These are phyloP conservation scores for Exophiala sp. DNA, from an alignment of 2,329 filamentous ascomycete genomes.

Conservation along the genomic window DNA sequence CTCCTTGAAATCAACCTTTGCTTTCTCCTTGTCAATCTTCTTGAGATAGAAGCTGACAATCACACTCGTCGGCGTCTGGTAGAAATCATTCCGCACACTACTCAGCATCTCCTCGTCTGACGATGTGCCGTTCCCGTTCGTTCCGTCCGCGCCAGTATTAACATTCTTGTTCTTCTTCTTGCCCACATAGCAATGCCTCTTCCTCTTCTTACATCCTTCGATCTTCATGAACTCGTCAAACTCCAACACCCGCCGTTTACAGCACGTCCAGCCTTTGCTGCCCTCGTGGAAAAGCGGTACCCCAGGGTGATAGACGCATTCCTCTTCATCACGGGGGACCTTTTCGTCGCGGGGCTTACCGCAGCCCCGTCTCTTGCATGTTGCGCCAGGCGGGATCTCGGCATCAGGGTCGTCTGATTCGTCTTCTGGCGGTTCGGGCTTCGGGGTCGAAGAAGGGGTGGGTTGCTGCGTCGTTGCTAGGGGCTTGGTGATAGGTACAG, in stretches of 20 bases:
- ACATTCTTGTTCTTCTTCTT: constrained; percentile 61
- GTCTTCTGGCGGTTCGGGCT: constrained; percentile 64
- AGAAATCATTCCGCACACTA: constrained; percentile 69
- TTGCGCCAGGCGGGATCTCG: constrained; percentile 65
- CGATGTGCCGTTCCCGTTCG: background rate
- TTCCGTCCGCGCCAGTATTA: constrained; percentile 57
- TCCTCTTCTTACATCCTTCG: constrained; percentile 78
- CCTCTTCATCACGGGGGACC: constrained; percentile 59
- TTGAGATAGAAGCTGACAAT: constrained; percentile 93
- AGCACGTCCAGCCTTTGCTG: constrained; percentile 96
- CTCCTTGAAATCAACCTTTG: constrained; percentile 63
- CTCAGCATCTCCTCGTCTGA: constrained; percentile 18
- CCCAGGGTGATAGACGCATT: constrained; percentile 84
- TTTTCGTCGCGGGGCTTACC: constrained; percentile 45
- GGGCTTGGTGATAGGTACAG: constrained; percentile 25
- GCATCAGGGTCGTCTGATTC: constrained; percentile 78
- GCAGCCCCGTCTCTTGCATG: constrained; percentile 74
- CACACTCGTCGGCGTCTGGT: constrained; percentile 78
- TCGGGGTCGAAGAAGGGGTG: constrained; percentile 38
- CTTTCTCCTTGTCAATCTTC: constrained; percentile 81
- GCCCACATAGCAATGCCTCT: constrained; percentile 75
- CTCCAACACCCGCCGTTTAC: constrained; percentile 88
- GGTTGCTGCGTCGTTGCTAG: constrained; percentile 33
- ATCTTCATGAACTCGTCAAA: constrained; percentile 99
- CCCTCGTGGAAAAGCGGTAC: constrained; percentile 94